phyloP scores from a whole-genome alignment of 208 protist genomes.

The Trypanosoma vivax region DNA sequence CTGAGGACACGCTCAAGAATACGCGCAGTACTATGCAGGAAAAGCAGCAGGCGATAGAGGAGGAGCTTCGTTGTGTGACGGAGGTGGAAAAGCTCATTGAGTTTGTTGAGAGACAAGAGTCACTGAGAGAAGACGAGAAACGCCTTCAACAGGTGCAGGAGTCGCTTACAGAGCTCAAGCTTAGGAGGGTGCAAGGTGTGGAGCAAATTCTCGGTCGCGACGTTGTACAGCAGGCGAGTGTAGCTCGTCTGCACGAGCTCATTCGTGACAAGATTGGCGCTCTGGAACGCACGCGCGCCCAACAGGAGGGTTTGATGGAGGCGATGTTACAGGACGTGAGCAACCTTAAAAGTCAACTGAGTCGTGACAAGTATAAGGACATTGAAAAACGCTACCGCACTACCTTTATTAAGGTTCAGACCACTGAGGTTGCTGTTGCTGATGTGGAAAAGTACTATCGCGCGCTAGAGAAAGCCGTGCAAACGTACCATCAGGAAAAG shows the following conservation, averaged over 20 bases:
- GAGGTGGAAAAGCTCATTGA: conserved; percentile 45
- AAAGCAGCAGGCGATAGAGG: conserved; percentile 28
- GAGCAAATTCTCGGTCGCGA: conserved; percentile 47
- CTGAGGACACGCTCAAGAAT: conserved; percentile 20
- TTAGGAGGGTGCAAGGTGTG: conserved; percentile 25
- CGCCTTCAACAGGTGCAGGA: conserved; percentile 33
- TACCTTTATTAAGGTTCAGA: conserved; percentile 85
- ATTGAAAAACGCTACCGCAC: conserved; percentile 85
- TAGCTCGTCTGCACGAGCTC: conserved; percentile 55
- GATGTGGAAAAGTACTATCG: conserved; percentile 89
- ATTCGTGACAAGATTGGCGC: conserved; percentile 58
- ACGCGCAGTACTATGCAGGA: conserved; percentile 26
- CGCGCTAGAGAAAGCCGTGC: conserved; percentile 93
- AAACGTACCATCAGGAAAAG: conserved; percentile 97
- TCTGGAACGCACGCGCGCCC: conserved; percentile 51
- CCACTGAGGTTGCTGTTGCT: conserved; percentile 78
- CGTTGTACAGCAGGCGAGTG: conserved; percentile 27
- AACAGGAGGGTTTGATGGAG: conserved; percentile 75
- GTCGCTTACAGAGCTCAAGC: conserved; percentile 37
- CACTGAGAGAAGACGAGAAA: conserved; percentile 41
- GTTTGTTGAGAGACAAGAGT: conserved; percentile 24
- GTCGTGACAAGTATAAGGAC: conserved; percentile 68
- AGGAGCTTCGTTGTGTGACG: conserved; percentile 28
- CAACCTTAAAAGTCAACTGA: conserved; percentile 50
- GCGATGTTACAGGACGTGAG: conserved; percentile 66